phyloP scores from a whole-genome alignment of 164 flowering plant genomes.

The Litsea cubeba region DNA sequence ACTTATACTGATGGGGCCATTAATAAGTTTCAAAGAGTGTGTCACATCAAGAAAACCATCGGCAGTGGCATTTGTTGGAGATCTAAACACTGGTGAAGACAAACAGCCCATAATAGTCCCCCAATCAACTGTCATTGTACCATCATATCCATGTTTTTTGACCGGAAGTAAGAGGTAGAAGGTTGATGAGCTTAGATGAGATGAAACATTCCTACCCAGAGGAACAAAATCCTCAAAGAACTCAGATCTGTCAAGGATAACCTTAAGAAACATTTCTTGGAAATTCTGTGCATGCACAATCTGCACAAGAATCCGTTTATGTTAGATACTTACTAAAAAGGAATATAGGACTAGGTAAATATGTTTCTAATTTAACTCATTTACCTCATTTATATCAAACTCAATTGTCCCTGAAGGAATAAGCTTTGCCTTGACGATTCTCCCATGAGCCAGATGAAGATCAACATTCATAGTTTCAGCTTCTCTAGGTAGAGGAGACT shows the following conservation, averaged over 20 bases:
- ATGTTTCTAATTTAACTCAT: neutral
- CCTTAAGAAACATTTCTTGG: conserved; percentile 80
- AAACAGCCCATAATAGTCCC: conserved; percentile 48
- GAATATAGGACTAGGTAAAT: neutral
- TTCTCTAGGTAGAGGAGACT: conserved; percentile 64
- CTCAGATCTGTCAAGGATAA: conserved; percentile 67
- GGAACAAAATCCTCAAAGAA: conserved; percentile 52
- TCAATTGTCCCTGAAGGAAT: conserved; percentile 44
- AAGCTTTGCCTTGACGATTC: conserved; percentile 67
- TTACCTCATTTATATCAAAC: conserved; percentile 64
- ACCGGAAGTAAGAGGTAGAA: conserved; percentile 86
- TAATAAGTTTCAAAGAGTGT: conserved; percentile 40
- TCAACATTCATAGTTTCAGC: conserved; percentile 74
- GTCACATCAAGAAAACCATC: conserved; percentile 13
- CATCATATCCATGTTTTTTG: conserved; percentile 17
- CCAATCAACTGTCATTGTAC: conserved; percentile 63
- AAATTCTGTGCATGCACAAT: conserved; percentile 54
- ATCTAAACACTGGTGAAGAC: conserved; percentile 69
- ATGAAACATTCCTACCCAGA: conserved; percentile 36
- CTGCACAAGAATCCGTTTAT: conserved; percentile 34
- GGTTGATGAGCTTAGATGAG: conserved; percentile 33
- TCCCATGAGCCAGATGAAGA: conserved; percentile 74
- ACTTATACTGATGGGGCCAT: conserved; percentile 35
- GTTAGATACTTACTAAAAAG: neutral
- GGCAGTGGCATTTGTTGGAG: conserved; percentile 15